Conservation (phyloP, 148 eudicot genomes). For the Polygonum maritimum region DNA sequence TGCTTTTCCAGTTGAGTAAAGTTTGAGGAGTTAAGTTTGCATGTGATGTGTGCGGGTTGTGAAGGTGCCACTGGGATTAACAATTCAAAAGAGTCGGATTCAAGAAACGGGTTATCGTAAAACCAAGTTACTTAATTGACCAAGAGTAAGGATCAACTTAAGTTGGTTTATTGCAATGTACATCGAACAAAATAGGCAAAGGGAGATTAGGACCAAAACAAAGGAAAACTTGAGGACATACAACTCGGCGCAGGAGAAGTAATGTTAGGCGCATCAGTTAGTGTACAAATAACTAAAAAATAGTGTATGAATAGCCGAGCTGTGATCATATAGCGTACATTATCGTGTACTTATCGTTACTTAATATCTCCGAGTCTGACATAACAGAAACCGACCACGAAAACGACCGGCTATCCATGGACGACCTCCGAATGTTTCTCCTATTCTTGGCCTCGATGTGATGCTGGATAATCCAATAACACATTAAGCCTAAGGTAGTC, state of each 20-base stretch:
- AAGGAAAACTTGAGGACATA: no score
- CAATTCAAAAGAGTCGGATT: neutral
- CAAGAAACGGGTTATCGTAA: no score
- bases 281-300: no score
- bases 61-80: neutral
- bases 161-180: no score
- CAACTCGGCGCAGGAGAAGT: no score
- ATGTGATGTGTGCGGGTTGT: neutral
- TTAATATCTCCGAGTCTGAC: constrained; percentile 26
- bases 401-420: neutral
- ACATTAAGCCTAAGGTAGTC: neutral
- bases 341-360: constrained; percentile 25
- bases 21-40: neutral
- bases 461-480: neutral
- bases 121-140: no score
- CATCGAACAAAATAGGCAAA: no score
- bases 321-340: constrained; percentile 30
- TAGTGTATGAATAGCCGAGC: no score
- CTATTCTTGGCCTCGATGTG: neutral
- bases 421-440: neutral
- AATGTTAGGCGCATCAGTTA: no score
- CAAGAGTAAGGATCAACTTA: no score
- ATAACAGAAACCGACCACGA: neutral
- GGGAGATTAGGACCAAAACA: no score
- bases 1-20: neutral